Percentiles rank a stretch among this genome's conserved stretches.
phyloP scores from a whole-genome alignment of 2,329 filamentous ascomycete genomes.

The Zymoseptoria passerinii region DNA sequence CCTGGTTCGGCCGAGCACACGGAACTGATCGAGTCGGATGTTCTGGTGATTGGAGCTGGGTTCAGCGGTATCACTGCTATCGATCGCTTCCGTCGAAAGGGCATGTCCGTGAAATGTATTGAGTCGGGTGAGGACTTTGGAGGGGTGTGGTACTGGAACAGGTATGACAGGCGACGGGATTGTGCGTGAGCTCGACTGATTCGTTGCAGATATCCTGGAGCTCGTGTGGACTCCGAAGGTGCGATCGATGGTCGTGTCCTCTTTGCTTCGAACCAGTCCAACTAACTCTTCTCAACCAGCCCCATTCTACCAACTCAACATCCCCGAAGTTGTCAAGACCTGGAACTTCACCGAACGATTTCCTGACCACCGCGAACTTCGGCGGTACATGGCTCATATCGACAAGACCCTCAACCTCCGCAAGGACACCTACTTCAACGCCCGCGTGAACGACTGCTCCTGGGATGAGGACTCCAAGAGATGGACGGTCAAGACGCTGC shows the following conservation, averaged over 20 bases:
- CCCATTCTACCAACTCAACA: conserved; percentile 42
- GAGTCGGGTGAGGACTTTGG: conserved; percentile 31
- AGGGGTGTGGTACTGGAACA: conserved; percentile 34
- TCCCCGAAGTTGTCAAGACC: conserved; percentile 40
- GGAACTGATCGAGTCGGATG: conserved; percentile 15
- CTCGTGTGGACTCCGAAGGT: conserved; percentile 39
- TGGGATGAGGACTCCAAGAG: conserved; percentile 42
- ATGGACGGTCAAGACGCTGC: conserved; percentile 46
- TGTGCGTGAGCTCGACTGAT: conserved; percentile 35
- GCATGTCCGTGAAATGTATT: conserved; percentile 29
- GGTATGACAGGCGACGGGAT: conserved; percentile 16
- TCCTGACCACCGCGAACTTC: conserved; percentile 36
- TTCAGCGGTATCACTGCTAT: conserved; percentile 36
- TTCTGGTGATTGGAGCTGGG: conserved; percentile 32
- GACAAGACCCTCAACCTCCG: conserved; percentile 48
- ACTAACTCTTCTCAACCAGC: conserved; percentile 11
- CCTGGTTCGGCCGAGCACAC: not conserved
- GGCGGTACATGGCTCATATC: conserved; percentile 52
- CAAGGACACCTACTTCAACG: conserved; percentile 52
- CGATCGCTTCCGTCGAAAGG: conserved; percentile 27
- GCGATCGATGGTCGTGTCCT: not conserved
- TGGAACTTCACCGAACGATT: conserved; percentile 45
- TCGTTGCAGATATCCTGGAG: conserved; percentile 36
- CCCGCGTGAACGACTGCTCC: conserved; percentile 45
- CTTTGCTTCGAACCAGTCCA: not conserved